phyloP scores from a whole-genome alignment of 352 stramenopile species.

The Blastocystis sp. region DNA sequence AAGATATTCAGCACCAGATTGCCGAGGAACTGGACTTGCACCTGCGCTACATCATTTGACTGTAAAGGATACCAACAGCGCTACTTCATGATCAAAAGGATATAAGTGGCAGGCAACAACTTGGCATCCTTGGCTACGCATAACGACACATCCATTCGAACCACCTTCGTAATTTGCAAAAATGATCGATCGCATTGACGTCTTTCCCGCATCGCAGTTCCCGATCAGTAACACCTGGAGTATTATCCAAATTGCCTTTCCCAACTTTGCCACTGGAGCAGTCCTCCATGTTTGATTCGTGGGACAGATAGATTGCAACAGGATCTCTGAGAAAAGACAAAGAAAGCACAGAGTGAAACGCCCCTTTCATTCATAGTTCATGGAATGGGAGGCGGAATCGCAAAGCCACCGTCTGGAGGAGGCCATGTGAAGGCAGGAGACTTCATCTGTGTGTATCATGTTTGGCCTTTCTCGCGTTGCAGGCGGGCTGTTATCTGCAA shows the following conservation, averaged over 20 bases:
- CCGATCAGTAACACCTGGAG: conserved; percentile 88
- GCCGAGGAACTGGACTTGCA: conserved; percentile 89
- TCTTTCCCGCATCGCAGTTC: conserved; percentile 93
- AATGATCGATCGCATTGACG: conserved; percentile 98
- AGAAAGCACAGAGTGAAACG: no score
- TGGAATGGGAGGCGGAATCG: no score
- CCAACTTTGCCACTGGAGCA: conserved; percentile 13
- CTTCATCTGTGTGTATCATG: background rate
- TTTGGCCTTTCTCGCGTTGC: background rate
- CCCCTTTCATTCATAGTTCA: no score
- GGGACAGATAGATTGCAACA: background rate
- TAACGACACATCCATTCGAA: background rate
- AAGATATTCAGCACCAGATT: conserved; percentile 97
- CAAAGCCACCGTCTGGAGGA: no score
- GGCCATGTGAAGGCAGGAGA: background rate
- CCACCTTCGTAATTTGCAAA: conserved; percentile 97
- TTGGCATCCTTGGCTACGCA: conserved; percentile 89
- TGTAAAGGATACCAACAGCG: background rate
- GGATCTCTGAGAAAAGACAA: no score
- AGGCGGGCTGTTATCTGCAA: background rate
- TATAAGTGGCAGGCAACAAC: conserved; percentile 88
- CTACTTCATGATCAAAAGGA: conserved; percentile 65
- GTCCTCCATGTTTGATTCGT: conserved; percentile 7
- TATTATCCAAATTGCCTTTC: background rate
- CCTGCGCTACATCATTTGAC: conserved; percentile 85